A percentile compares a stretch with the other conserved stretches of the same genome.
Evolutionary conservation across 78 protist species (phyloP).

Genomic region (Trichosphaerium sp.): DNA sequence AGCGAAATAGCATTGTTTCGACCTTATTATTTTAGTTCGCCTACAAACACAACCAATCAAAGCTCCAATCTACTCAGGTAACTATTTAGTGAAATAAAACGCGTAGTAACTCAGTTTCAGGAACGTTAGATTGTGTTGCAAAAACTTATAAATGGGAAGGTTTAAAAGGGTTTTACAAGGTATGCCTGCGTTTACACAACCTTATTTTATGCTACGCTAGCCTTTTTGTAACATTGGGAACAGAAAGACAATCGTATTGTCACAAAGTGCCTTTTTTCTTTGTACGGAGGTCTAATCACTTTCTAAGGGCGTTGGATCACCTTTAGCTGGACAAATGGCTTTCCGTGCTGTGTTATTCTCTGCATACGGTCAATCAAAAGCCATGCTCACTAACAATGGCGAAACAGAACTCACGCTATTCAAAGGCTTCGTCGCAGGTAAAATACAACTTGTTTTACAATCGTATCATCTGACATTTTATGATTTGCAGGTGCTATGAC

Average conservation of each 20-base stretch:
- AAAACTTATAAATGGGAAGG: slow-evolving; percentile 42
- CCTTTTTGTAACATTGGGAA: background rate
- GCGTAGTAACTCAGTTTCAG: no score
- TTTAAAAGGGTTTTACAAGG: slow-evolving; percentile 3
- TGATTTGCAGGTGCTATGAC: background rate
- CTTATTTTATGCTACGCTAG: background rate
- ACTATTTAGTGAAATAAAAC: no score
- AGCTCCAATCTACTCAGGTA: slow-evolving; percentile 31
- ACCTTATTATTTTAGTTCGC: no score
- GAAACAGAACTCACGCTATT: background rate
- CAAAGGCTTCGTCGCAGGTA: slow-evolving; percentile 29
- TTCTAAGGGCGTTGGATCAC: slow-evolving; percentile 54
- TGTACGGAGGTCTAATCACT: background rate
- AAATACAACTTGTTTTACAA: slow-evolving; percentile 30
- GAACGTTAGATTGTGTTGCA: slow-evolving; percentile 39
- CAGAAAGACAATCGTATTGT: background rate
- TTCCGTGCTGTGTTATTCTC: slow-evolving; percentile 43
- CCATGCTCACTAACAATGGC: background rate
- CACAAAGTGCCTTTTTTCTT: background rate
- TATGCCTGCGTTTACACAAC: background rate
- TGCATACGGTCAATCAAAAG: slow-evolving; percentile 40
- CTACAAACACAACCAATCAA: slow-evolving; percentile 51
- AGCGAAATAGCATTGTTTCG: no score
- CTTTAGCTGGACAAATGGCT: slow-evolving; percentile 36
- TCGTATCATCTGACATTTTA: slow-evolving; percentile 1